A percentile compares a stretch with the other conserved stretches of the same genome.
Conservation (phyloP, 2,329 filamentous ascomycete genomes). For the Lithohypha guttulata region DNA sequence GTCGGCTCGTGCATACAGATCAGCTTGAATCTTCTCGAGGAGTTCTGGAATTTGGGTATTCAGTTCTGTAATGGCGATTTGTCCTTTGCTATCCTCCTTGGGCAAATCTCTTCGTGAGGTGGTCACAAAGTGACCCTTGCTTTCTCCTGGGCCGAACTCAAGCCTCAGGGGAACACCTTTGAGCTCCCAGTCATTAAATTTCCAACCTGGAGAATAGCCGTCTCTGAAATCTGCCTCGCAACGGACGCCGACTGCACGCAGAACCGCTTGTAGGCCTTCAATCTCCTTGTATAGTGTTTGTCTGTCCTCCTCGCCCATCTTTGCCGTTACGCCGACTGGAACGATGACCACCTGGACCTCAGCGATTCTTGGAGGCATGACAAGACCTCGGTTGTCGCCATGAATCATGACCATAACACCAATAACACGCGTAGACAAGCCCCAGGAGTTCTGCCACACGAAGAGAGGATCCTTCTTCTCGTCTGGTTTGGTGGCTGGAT, state of each 20-base stretch:
- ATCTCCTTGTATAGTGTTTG: constrained; percentile 66
- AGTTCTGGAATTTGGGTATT: constrained; percentile 63
- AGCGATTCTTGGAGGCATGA: constrained; percentile 81
- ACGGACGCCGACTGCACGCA: constrained; percentile 65
- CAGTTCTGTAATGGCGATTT: constrained; percentile 65
- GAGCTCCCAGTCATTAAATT: constrained; percentile 98
- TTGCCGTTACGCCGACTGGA: constrained; percentile 86
- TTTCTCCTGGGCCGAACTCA: constrained; percentile 93
- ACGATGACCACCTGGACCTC: constrained; percentile 79
- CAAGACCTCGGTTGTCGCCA: constrained; percentile 87
- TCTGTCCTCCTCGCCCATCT: constrained; percentile 68
- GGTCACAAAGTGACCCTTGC: constrained; percentile 71
- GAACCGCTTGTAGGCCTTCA: constrained; percentile 55
- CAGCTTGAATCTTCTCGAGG: constrained; percentile 79
- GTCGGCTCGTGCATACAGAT: constrained; percentile 69
- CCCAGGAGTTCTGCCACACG: constrained; percentile 99
- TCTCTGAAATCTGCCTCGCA: constrained; percentile 76
- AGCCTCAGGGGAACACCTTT: constrained; percentile 89
- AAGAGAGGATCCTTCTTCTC: constrained; percentile 57
- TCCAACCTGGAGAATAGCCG: constrained; percentile 86
- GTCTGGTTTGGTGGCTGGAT: constrained; percentile 60
- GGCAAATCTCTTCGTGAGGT: constrained; percentile 74
- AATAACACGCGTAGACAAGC: constrained; percentile 90
- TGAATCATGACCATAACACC: constrained; percentile 99
- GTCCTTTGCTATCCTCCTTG: constrained; percentile 47